phyloP scores from a whole-genome alignment of 192 early-diverging fungal species.

The Linnemannia hyalina region DNA sequence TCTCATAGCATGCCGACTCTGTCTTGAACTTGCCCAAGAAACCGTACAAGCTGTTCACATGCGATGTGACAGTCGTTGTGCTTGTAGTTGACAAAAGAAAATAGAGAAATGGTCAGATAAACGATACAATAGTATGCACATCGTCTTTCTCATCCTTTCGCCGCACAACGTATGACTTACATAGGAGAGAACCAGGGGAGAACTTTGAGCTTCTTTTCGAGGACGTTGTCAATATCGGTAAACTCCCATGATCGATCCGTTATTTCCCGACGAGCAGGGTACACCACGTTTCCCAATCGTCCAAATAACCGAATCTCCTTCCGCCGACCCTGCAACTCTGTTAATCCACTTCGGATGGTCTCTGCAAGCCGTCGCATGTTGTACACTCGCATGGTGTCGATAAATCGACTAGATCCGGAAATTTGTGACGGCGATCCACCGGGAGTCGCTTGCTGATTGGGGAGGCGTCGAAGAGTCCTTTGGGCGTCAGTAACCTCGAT shows the following conservation, averaged over 20 bases:
- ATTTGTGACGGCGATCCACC: background rate
- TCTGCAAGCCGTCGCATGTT: slow-evolving; percentile 35
- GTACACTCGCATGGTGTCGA: slow-evolving; percentile 17
- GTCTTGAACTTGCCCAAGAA: slow-evolving; percentile 19
- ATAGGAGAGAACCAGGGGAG: slow-evolving; percentile 29
- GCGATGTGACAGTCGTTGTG: background rate
- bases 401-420: background rate
- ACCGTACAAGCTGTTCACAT: slow-evolving; percentile 29
- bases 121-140: background rate
- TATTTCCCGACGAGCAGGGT: background rate
- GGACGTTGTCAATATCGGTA: slow-evolving; percentile 19
- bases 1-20: slow-evolving; percentile 33
- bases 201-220: slow-evolving; percentile 11
- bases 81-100: slow-evolving; percentile 1
- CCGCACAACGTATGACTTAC: background rate
- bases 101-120: background rate
- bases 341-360: slow-evolving; percentile 26
- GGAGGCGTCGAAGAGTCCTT: slow-evolving; percentile 3
- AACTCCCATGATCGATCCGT: slow-evolving; percentile 22
- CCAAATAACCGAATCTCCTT: slow-evolving; percentile 47
- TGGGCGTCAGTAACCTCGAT: slow-evolving; percentile 1
- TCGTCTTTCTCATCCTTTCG: no score
- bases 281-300: slow-evolving; percentile 31
- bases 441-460: slow-evolving; percentile 11
- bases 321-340: slow-evolving; percentile 40